These are phyloP conservation scores for Anisodus acutangulus DNA, from an alignment of 257 asterid genomes.

Conservation along the genomic window DNA sequence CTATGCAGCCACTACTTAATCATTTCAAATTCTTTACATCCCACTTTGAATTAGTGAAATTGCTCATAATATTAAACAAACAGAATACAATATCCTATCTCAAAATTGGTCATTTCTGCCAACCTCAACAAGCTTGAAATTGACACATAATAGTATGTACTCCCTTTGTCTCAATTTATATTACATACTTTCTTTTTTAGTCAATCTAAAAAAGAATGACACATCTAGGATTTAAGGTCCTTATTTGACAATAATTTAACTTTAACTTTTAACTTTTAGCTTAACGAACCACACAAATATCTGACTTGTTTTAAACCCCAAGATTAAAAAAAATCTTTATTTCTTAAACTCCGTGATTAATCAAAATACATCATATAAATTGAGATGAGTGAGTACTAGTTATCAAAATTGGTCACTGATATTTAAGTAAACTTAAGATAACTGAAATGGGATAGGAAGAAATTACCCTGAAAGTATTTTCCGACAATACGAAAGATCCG, in stretches of 20 bases:
- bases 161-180: no score
- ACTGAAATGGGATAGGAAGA: not conserved
- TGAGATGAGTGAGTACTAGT: not conserved
- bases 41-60: not conserved
- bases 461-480: constrained; percentile 86
- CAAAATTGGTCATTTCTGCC: not conserved
- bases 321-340: no score
- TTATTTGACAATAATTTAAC: no score
- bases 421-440: not conserved
- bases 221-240: no score
- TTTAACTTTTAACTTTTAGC: no score
- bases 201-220: no score
- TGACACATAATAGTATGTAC: not conserved
- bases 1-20: not conserved
- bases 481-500: constrained; percentile 90
- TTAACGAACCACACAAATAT: no score
- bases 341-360: no score
- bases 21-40: no score
- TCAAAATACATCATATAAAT: no score
- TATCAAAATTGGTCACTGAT: not conserved
- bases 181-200: no score
- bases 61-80: not conserved
- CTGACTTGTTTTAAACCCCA: no score
- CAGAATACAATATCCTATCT: not conserved
- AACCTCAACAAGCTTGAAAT: not conserved